Evolutionary conservation across 768 basidiomycete genomes (phyloP), one percentile per base, ranked within the genome.

Genomic region (Trametes villosa): DNA sequence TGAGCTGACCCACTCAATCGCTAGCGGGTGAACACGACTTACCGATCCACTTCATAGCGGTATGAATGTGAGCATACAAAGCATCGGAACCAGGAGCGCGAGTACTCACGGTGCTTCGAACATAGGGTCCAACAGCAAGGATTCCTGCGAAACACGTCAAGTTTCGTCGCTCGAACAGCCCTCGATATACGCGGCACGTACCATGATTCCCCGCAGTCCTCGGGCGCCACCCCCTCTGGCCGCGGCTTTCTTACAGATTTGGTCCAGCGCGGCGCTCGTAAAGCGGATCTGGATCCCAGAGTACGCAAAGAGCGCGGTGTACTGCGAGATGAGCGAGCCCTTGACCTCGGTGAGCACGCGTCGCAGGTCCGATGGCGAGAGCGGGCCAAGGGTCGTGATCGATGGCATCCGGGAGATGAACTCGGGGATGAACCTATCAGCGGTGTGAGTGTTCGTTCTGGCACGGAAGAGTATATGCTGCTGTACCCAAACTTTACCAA

Each of bases 351-450:
- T 92, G 42, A 98, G 81, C 59, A 98, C 92, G n/a, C 89, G 84
- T 27, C 94, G 85, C 18, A 98, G 81, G 73, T 98, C 96, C 12
- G 84, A 71, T 11, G 90, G 82, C 6, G 91, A 89, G 2, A 98
- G 80, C 7, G 91, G 89, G 7, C 88, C 74, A 7, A 98, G 82
- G 1, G 93, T 86, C 4, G 96, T 91, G 34, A 95, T 81, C n/a
- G 94, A 89, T 5, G 96, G 96, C n/a, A 97, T 75, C 29, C 96
- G 90, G 18, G 92, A 94, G 51, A 96, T 83, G 67, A 98, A 98
- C 75, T 98, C 96, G 24, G 96, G 96, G 59, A 98, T 98, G 64
- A 97, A 91, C 3, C 91, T 91, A 59, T n/a, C 24, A 7, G 2
- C 7, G 13, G 27, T 12, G 57, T 44, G n/a, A 44, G 42, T 44